Percentiles rank a stretch among this genome's conserved stretches.
These are phyloP conservation scores for Gremmenia infestans DNA, from an alignment of 2,329 filamentous ascomycete genomes.

Conservation along the genomic window DNA sequence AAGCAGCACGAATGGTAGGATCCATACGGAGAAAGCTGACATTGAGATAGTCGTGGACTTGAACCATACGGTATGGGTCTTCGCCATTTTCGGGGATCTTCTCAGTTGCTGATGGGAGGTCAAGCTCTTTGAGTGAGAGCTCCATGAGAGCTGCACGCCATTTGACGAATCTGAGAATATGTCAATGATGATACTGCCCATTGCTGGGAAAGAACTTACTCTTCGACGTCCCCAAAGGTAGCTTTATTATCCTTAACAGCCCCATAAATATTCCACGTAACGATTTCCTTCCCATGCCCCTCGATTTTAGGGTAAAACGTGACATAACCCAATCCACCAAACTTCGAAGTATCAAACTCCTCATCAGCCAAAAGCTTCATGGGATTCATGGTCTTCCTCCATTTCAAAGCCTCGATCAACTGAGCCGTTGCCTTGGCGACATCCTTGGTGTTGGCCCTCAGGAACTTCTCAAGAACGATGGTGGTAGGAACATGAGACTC, in stretches of 20 bases:
- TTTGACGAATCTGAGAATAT: conserved; percentile 64
- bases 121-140: conserved; percentile 69
- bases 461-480: conserved; percentile 86
- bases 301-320: conserved; percentile 59
- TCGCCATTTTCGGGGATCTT: conserved; percentile 56
- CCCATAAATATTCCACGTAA: conserved; percentile 93
- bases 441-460: conserved; percentile 82
- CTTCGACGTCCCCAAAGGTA: conserved; percentile 77
- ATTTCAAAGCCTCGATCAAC: conserved; percentile 72
- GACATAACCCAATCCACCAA: conserved; percentile 74
- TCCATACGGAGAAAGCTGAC: conserved; percentile 84
- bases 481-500: conserved; percentile 64
- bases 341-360: conserved; percentile 63
- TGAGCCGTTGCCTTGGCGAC: conserved; percentile 70
- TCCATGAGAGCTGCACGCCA: conserved; percentile 94
- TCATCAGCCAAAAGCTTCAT: conserved; percentile 57
- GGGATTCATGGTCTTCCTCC: conserved; percentile 75
- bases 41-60: conserved; percentile 89
- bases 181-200: conserved; percentile 5
- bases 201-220: conserved; percentile 49
- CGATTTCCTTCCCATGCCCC: conserved; percentile 53
- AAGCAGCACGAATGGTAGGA: conserved; percentile 68
- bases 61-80: conserved; percentile 86
- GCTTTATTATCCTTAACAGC: conserved; percentile 73
- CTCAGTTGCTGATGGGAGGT: conserved; percentile 61